A percentile compares a stretch with the other conserved stretches of the same genome.
phyloP scores from a whole-genome alignment of 2,329 filamentous ascomycete genomes.

The Daldinia sp. region DNA sequence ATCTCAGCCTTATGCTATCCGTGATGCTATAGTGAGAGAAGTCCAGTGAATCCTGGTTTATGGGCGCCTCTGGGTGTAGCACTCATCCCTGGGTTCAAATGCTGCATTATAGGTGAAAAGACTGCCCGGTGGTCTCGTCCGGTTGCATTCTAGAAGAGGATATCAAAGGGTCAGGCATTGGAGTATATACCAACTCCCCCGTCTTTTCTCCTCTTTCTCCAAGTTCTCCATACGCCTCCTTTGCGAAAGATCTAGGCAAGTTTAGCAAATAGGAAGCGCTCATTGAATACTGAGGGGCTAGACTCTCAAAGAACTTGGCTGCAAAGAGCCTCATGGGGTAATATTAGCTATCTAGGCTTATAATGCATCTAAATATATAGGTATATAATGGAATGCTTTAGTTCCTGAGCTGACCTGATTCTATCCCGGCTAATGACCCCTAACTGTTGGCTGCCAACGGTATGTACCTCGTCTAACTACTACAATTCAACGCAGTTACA shows the following conservation, averaged over 20 bases:
- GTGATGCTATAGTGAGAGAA: not conserved
- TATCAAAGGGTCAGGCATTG: too few relatives aligned
- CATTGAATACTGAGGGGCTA: not conserved
- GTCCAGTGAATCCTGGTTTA: not conserved
- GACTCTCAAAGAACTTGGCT: not conserved
- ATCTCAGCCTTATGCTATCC: not conserved
- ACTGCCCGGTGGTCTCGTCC: not conserved
- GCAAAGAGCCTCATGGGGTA: not conserved
- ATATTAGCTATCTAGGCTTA: constrained; percentile 9
- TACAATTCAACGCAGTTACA: not conserved
- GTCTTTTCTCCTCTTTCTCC: not conserved
- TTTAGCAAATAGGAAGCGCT: not conserved
- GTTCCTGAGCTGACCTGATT: not conserved
- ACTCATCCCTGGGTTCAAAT: not conserved
- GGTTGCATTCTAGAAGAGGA: not conserved
- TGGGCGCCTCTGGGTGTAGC: not conserved
- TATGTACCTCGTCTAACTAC: not conserved
- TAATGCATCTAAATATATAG: constrained; percentile 6
- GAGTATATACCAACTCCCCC: not conserved
- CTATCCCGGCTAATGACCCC: not conserved
- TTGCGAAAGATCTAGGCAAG: too few relatives aligned
- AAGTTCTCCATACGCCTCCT: too few relatives aligned
- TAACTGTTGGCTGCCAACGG: not conserved
- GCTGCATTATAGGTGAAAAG: not conserved
- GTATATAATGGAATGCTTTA: not conserved